Conservation (phyloP, 257 asterid species). For the Nicotiana otophora region DNA sequence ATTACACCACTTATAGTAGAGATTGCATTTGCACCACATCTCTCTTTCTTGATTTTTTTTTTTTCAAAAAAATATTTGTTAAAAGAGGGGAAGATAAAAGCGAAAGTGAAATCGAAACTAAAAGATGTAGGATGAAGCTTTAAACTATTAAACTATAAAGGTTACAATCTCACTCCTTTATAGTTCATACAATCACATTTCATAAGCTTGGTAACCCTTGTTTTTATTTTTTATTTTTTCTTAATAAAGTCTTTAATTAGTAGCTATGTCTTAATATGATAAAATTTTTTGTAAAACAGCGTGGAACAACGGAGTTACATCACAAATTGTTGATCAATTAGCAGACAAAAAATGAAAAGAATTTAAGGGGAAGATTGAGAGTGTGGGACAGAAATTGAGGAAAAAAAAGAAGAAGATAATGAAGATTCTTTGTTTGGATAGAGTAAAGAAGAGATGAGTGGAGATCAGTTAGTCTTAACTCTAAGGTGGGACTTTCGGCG, state of each 20-base stretch:
- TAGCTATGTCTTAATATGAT: background rate
- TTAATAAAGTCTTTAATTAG: background rate
- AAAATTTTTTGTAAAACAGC: too few relatives aligned
- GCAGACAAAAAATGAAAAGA: background rate
- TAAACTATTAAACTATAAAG: too few relatives aligned
- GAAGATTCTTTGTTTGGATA: background rate
- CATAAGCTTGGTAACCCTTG: background rate
- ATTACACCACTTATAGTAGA: too few relatives aligned
- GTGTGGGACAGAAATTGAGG: background rate
- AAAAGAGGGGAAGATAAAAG: background rate
- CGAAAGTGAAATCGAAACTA: background rate
- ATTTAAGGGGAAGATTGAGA: background rate
- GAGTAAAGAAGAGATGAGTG: background rate
- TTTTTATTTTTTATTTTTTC: background rate
- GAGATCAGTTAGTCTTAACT: background rate
- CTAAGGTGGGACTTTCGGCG: slow-evolving; percentile 20
- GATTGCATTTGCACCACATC: too few relatives aligned
- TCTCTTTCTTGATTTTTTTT: too few relatives aligned
- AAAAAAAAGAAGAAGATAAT: background rate
- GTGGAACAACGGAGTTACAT: background rate
- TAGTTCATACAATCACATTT: background rate
- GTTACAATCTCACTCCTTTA: too few relatives aligned
- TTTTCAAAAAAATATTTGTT: too few relatives aligned
- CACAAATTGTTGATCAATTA: background rate
- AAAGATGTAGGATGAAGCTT: background rate